Evolutionary conservation across 2,329 filamentous ascomycete genomes (phyloP).

Genomic region (Pezizomycotina sp.): DNA sequence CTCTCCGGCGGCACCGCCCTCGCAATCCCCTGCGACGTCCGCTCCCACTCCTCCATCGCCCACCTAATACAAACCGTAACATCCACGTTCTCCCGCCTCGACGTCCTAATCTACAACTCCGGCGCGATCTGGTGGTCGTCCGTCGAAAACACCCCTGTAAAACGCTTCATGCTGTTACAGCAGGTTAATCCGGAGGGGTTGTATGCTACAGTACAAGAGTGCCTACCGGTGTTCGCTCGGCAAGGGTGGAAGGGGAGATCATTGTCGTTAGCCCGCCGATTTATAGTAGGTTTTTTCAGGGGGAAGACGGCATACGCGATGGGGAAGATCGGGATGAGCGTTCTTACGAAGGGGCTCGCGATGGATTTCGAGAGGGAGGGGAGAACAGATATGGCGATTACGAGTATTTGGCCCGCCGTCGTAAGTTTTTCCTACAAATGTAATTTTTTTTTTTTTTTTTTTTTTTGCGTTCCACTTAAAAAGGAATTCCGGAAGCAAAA

Average conservation of each 20-base stretch:
- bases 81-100: slow-evolving; percentile 44
- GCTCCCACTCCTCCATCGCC: slow-evolving; percentile 45
- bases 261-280: too few relatives aligned
- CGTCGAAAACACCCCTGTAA: slow-evolving; percentile 54
- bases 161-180: slow-evolving; percentile 66
- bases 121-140: slow-evolving; percentile 75
- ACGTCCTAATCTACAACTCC: slow-evolving; percentile 66
- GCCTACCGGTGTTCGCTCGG: slow-evolving; percentile 46
- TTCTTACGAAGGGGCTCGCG: slow-evolving; percentile 62
- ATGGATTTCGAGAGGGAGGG: slow-evolving; percentile 63
- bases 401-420: slow-evolving; percentile 65
- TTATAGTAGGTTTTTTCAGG: slow-evolving; percentile 68
- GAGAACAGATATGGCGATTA: slow-evolving; percentile 53
- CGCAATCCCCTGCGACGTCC: slow-evolving; percentile 54
- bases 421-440: slow-evolving; percentile 33
- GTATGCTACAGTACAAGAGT: slow-evolving; percentile 53
- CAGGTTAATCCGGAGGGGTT: slow-evolving; percentile 57
- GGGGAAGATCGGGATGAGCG: slow-evolving; percentile 66
- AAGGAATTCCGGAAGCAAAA: neutral
- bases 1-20: slow-evolving; percentile 47
- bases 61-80: slow-evolving; percentile 43
- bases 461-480: neutral
- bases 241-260: slow-evolving; percentile 41
- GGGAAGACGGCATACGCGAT: slow-evolving; percentile 74
- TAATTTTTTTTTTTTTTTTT: slow-evolving; percentile 4